phyloP scores from a whole-genome alignment of 441 rosid genomes.

The Pelargonium cotyledonis region DNA sequence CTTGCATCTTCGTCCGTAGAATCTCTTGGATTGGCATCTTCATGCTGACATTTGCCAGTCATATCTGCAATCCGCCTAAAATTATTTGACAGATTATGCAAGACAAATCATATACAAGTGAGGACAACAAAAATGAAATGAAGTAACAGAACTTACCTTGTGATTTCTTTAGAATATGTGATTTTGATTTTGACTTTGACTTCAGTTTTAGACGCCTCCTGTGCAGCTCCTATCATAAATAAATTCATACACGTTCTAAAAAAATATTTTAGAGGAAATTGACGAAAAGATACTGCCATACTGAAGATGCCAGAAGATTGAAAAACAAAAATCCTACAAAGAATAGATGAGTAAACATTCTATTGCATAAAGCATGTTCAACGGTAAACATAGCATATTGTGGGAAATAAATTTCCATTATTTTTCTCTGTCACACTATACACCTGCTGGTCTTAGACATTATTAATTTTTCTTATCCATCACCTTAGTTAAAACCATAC shows the following conservation, averaged over 20 bases:
- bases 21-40: slow-evolving; percentile 17
- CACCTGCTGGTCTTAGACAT: no score
- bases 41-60: slow-evolving; percentile 12
- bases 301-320: background rate
- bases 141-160: slow-evolving; percentile 27
- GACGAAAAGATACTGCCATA: background rate
- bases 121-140: background rate
- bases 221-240: slow-evolving; percentile 48
- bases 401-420: background rate
- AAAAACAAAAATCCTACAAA: background rate
- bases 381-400: background rate
- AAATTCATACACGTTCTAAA: background rate
- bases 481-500: no score
- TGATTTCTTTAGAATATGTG: slow-evolving; percentile 33
- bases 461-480: no score
- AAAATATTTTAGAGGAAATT: background rate
- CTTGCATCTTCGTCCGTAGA: slow-evolving; percentile 17
- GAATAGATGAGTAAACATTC: background rate
- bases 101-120: background rate
- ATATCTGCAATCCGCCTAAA: slow-evolving; percentile 18
- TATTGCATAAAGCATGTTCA: background rate
- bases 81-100: slow-evolving; percentile 3
- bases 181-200: slow-evolving; percentile 40
- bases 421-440: background rate
- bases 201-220: slow-evolving; percentile 59